phyloP scores from a whole-genome alignment of 306 rosid genomes.

The Acacia acuminata region DNA sequence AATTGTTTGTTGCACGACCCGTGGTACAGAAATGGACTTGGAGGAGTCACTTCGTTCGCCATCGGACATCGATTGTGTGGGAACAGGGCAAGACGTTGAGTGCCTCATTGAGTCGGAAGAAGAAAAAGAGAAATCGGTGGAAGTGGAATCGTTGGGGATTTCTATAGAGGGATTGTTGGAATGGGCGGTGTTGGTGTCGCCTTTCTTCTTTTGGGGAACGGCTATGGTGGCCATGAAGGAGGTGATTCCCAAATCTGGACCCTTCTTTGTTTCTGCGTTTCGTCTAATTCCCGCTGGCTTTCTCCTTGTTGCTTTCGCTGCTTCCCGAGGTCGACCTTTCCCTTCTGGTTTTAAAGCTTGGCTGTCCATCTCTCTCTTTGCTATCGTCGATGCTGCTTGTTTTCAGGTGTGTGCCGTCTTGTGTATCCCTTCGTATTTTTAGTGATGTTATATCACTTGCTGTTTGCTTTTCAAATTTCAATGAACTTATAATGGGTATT shows the following conservation, averaged over 20 bases:
- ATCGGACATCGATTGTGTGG: slow-evolving; percentile 52
- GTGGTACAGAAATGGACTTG: slow-evolving; percentile 32
- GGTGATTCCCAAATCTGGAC: slow-evolving; percentile 77
- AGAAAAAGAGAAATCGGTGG: not conserved
- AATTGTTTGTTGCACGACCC: slow-evolving; percentile 28
- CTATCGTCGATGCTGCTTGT: slow-evolving; percentile 78
- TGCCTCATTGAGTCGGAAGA: slow-evolving; percentile 27
- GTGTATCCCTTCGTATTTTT: not conserved
- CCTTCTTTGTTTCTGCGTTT: slow-evolving; percentile 80
- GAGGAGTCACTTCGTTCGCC: slow-evolving; percentile 23
- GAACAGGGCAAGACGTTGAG: slow-evolving; percentile 76
- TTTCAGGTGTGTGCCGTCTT: slow-evolving; percentile 54
- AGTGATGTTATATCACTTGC: not conserved
- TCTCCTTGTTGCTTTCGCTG: slow-evolving; percentile 77
- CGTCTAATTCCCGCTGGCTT: slow-evolving; percentile 91
- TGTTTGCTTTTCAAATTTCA: not conserved
- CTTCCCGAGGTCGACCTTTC: slow-evolving; percentile 66
- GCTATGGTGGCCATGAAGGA: slow-evolving; percentile 99
- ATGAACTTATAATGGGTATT: not conserved
- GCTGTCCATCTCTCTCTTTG: slow-evolving; percentile 81
- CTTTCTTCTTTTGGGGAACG: slow-evolving; percentile 97
- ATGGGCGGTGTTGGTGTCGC: slow-evolving; percentile 77
- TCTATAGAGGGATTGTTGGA: slow-evolving; percentile 47
- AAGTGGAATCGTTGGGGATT: slow-evolving; percentile 1
- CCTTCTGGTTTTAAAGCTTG: slow-evolving; percentile 81